Conservation (phyloP, 306 rosid genomes). For the Cajanus cajan region DNA sequence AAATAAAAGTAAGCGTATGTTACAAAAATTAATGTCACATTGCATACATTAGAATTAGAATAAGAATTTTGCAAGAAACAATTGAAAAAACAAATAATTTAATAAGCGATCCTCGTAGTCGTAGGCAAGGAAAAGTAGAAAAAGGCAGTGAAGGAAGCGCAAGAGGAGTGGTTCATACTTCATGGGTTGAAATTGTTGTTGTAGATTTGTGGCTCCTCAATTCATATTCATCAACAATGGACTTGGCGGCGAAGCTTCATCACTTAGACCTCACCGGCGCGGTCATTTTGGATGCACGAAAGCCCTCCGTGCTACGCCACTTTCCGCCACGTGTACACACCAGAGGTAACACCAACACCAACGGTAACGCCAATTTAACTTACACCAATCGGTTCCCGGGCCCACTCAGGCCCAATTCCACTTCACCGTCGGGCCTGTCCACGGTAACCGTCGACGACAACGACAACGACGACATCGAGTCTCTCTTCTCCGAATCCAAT, state of each 20-base stretch:
- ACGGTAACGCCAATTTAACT: slow-evolving; percentile 20
- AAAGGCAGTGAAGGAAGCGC: too few relatives aligned
- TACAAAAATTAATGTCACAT: too few relatives aligned
- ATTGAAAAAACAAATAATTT: too few relatives aligned
- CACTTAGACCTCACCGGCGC: slow-evolving; percentile 71
- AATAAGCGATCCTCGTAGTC: too few relatives aligned
- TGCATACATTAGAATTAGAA: too few relatives aligned
- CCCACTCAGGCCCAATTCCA: slow-evolving; percentile 25
- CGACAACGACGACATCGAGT: slow-evolving; percentile 53
- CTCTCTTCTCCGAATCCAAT: slow-evolving; percentile 53
- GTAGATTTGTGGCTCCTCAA: slow-evolving; percentile 10
- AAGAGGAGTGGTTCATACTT: too few relatives aligned
- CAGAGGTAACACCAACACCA: neutral
- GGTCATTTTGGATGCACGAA: slow-evolving; percentile 46
- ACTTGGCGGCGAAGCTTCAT: slow-evolving; percentile 61
- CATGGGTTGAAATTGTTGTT: too few relatives aligned
- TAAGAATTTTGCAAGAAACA: too few relatives aligned
- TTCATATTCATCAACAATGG: slow-evolving; percentile 54
- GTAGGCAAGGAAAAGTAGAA: too few relatives aligned
- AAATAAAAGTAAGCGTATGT: too few relatives aligned
- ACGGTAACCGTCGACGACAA: slow-evolving; percentile 42
- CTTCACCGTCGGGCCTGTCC: slow-evolving; percentile 29
- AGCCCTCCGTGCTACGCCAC: slow-evolving; percentile 32
- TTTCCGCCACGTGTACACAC: slow-evolving; percentile 30
- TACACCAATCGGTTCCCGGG: slow-evolving; percentile 28